A percentile compares a stretch with the other conserved stretches of the same genome.
Evolutionary conservation across 2,329 filamentous ascomycete genomes (phyloP).

Genomic region (Aspergillus sp.): DNA sequence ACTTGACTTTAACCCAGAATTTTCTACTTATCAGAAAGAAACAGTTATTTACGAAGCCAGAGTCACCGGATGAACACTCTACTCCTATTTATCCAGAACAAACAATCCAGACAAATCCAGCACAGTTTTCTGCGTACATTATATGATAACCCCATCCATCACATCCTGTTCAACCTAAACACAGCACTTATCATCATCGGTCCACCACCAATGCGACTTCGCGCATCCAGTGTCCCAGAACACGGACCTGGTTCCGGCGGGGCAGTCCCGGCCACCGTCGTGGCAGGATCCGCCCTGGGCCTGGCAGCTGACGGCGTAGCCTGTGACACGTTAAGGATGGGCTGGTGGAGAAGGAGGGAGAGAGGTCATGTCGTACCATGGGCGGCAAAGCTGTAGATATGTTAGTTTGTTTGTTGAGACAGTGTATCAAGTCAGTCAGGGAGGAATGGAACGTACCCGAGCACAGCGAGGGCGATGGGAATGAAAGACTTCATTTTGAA

Average conservation of each 20-base stretch:
- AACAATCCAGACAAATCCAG: too few species aligned
- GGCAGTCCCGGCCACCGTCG: constrained; percentile 5
- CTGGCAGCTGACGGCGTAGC: constrained; percentile 6
- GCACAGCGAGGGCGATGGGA: background rate
- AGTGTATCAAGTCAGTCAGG: too few species aligned
- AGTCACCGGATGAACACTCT: too few species aligned
- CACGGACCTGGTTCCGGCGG: background rate
- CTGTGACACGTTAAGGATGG: background rate
- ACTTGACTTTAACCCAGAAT: too few species aligned
- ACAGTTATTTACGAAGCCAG: too few species aligned
- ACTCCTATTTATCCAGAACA: too few species aligned
- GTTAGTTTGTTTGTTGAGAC: background rate
- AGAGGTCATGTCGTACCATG: background rate
- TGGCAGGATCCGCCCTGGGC: constrained; percentile 1
- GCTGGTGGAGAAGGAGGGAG: background rate
- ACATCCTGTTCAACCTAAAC: background rate
- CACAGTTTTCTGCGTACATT: too few species aligned
- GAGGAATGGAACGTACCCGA: background rate
- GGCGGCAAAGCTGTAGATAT: background rate
- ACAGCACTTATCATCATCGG: constrained; percentile 7
- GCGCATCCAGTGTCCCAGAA: constrained; percentile 2
- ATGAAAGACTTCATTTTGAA: background rate
- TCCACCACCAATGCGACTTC: background rate
- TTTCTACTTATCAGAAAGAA: too few species aligned
- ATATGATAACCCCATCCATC: too few species aligned